Conservation (phyloP, 2,329 filamentous ascomycete genomes). For the Alternaria panax region DNA sequence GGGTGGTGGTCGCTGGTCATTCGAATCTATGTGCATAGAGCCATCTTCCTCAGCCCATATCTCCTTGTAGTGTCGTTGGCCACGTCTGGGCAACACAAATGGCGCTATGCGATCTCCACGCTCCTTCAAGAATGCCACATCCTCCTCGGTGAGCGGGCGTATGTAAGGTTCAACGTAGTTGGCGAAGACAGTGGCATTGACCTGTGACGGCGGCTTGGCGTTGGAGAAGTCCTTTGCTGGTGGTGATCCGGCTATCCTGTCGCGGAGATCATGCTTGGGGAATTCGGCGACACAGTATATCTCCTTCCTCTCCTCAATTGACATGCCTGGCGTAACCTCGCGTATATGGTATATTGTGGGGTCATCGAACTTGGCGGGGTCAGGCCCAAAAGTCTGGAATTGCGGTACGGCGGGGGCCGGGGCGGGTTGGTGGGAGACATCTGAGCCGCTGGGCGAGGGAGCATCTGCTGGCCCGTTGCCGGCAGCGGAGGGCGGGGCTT, state of each 20-base stretch:
- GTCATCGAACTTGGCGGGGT: conserved; percentile 89
- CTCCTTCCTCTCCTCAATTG: conserved; percentile 81
- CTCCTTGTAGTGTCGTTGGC: conserved; percentile 85
- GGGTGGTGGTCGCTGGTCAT: conserved; percentile 72
- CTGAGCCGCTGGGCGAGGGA: conserved; percentile 65
- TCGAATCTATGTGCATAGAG: conserved; percentile 73
- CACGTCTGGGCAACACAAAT: conserved; percentile 85
- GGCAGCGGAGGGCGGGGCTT: conserved; percentile 53
- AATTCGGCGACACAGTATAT: conserved; percentile 89
- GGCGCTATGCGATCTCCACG: conserved; percentile 81
- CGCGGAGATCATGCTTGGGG: conserved; percentile 78
- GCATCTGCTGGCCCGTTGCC: conserved; percentile 69
- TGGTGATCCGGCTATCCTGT: conserved; percentile 86
- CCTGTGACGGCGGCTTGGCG: conserved; percentile 91
- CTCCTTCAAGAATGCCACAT: conserved; percentile 90
- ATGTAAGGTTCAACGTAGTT: conserved; percentile 92
- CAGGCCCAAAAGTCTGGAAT: conserved; percentile 88
- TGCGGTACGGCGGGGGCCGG: conserved; percentile 71
- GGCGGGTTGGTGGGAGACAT: conserved; percentile 65
- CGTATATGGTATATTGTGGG: conserved; percentile 95
- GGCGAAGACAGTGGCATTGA: conserved; percentile 92
- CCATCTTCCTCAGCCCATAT: conserved; percentile 96
- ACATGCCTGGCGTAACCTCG: conserved; percentile 75
- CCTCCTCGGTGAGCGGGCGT: conserved; percentile 87
- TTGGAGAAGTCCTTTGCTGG: conserved; percentile 96